Evolutionary conservation across 2,329 filamentous ascomycete genomes (phyloP), one percentile per base, ranked within the genome.

Genomic region (Pochonia chlamydosporia): DNA sequence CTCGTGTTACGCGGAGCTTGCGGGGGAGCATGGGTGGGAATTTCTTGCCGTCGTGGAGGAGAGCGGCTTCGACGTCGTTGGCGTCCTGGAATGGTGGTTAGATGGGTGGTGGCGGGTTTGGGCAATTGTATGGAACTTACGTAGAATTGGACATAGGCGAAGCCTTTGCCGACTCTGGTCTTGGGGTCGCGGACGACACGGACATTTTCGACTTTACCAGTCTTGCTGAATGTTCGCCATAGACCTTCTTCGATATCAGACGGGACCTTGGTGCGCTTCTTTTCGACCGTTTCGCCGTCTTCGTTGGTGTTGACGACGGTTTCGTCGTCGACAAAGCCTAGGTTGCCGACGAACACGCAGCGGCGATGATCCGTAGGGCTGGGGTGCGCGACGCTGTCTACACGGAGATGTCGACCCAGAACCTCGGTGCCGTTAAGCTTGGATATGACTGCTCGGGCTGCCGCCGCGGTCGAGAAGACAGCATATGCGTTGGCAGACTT

Each of bases 91-190:
- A 3, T 13, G 24, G 28, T 33, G 21, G 7, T 6, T 21, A 36
- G 13, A 37, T 30, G n/a, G 10, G n/a, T 16, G 25, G 30, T 6
- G 33, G 18, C 33, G 28, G 31, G 20, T 46, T 20, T 3, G 25
- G n/a, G 16, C n/a, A 7, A 6, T 13, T 28, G n/a, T 24, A 5
- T 7, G 16, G 40, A 16, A 66, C 72, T 70, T 58, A 83, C 81
- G 60, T 85, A 81, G 68, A 99, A 99, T 63, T 99, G 93, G 14
- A 99, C 92, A 60, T 99, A 99, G 52, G 95, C 95, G 62, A 99
- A 89, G 4, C 93, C 93, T 65, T 99, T 99, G 59, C 93, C 90
- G 25, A 99, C 89, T 43, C 95, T 82, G 7, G 95, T 99, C 56
- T 87, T 85, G 52, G 87, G 76, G 61, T 99, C 93, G 47, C 93